A percentile compares a stretch with the other conserved stretches of the same genome.
Conservation (phyloP, 2,329 filamentous ascomycete genomes). For the Diaporthe velutina region DNA sequence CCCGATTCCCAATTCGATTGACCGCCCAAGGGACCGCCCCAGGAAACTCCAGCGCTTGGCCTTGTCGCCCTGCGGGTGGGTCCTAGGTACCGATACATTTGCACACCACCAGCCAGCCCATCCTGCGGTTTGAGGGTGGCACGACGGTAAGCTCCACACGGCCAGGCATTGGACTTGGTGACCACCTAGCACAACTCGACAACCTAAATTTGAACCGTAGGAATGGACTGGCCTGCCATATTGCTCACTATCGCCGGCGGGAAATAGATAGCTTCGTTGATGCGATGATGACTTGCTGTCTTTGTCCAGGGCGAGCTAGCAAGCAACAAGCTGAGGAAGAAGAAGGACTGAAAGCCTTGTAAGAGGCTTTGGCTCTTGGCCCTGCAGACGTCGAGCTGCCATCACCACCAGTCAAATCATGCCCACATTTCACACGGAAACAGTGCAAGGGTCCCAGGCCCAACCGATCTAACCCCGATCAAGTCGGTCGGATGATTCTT, state of each 20-base stretch:
- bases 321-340: neutral
- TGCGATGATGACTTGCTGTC: neutral
- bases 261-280: neutral
- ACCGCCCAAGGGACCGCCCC: neutral
- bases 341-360: neutral
- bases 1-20: constrained; percentile 14
- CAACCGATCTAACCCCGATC: constrained; percentile 22
- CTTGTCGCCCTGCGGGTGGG: constrained; percentile 15
- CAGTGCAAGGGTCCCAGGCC: constrained; percentile 24
- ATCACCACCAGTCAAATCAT: constrained; percentile 17
- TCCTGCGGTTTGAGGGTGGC: constrained; percentile 20
- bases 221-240: neutral
- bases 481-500: constrained; percentile 31
- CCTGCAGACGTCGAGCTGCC: constrained; percentile 31
- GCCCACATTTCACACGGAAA: constrained; percentile 14
- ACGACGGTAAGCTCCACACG: constrained; percentile 14
- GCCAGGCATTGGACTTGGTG: constrained; percentile 11
- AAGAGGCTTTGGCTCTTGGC: constrained; percentile 9
- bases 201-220: neutral
- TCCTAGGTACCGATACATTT: constrained; percentile 14
- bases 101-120: constrained; percentile 7
- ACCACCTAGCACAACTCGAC: neutral
- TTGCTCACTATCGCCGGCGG: neutral
- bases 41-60: neutral
- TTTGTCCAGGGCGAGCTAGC: neutral